A percentile compares a stretch with the other conserved stretches of the same genome.
Conservation (phyloP, 2,329 filamentous ascomycete genomes). For the Corynespora cassiicola region DNA sequence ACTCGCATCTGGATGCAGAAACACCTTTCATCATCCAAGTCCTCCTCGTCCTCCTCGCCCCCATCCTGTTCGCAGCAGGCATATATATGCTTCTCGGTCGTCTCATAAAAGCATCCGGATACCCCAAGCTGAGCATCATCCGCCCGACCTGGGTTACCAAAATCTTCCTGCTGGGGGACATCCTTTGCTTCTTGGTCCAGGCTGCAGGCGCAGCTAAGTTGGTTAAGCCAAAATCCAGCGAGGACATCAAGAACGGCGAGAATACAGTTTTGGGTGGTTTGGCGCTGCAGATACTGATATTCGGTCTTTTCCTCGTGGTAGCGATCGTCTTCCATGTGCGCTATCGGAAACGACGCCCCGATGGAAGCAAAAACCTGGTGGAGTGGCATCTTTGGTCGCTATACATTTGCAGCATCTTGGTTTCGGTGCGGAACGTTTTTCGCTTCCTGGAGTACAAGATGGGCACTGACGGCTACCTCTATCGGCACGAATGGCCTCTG, state of each 20-base stretch:
- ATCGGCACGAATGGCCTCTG: conserved; percentile 57
- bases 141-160: conserved; percentile 54
- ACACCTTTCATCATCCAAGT: conserved; percentile 49
- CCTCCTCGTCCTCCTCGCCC: conserved; percentile 48
- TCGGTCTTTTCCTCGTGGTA: conserved; percentile 60
- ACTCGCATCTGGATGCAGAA: no score
- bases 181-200: conserved; percentile 59
- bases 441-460: conserved; percentile 52
- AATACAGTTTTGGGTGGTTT: conserved; percentile 62
- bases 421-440: conserved; percentile 54
- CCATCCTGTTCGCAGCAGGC: conserved; percentile 51
- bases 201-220: conserved; percentile 51
- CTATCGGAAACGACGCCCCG: conserved; percentile 37
- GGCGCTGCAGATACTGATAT: conserved; percentile 63
- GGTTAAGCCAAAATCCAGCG: conserved; percentile 13
- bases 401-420: conserved; percentile 46
- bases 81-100: conserved; percentile 53
- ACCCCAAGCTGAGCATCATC: conserved; percentile 49
- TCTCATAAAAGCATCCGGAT: conserved; percentile 44
- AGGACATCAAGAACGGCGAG: conserved; percentile 38
- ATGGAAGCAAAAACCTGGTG: conserved; percentile 33
- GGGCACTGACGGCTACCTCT: conserved; percentile 51
- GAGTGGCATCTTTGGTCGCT: conserved; percentile 37
- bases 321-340: conserved; percentile 56
- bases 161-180: conserved; percentile 60